Base-by-base conservation (phyloP, 2,329 filamentous ascomycete genomes). In the Diaporthe sp. region DNA sequence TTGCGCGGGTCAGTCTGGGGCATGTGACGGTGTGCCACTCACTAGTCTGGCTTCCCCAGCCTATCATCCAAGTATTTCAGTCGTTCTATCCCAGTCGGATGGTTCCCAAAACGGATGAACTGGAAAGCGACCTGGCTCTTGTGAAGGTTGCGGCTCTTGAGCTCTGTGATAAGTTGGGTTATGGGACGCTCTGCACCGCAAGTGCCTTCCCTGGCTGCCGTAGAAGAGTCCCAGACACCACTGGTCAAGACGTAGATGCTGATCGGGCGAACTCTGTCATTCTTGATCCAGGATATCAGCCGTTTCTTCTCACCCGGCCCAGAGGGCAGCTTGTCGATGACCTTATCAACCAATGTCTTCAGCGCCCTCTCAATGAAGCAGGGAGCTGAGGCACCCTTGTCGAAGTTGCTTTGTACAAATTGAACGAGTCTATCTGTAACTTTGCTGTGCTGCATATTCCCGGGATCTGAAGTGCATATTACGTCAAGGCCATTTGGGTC, bases 221-320 rank as follows among this genome's bases (percentile, higher is more conserved):
- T 7, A 15, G 55, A 25, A 0, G 55, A 51, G 55, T 72, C 7
- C 69, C 69, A 72, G 9, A 72, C 55, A 12, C 55, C 69, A 49
- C 46, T 72, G 1, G 69, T 72, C 55, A 72, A 39, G 42, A 72
- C 19, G 12, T 72, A 72, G 55, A 72, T 72, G 44, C 69, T 72
- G 37, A 46, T 31, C 5, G 69, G 69, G 12, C 69, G 69, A 1
- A 2, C 31, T 7, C 15, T 61, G 13, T 15, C n/a, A 12, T 3
- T 61, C 19, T 39, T 72, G 5, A 1, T 9, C 55, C 39, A 6
- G 31, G 31, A 2, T 12, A 25, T 15, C 7, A 10, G 42, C 4
- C 28, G 3, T 12, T 28, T 39, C 15, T 19, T 51, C 15, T 49
- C 58, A 2, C 42, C 69, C 2, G 22, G 55, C 0, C 51, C 39